These are phyloP conservation scores for Debaryomyces singareniensis DNA, from an alignment of 1,139 yeast species.

Conservation along the genomic window DNA sequence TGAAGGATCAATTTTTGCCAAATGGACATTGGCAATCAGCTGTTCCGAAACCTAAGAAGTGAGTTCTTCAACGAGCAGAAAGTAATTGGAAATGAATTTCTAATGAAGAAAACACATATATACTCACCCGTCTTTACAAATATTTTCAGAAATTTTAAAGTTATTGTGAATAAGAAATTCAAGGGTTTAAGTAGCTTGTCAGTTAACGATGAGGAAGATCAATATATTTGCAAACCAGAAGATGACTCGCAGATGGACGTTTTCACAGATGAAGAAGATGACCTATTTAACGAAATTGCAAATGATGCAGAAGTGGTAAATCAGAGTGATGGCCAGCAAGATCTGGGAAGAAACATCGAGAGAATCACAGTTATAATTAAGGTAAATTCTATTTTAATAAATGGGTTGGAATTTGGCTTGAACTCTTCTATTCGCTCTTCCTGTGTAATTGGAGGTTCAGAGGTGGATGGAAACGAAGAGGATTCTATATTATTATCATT, in stretches of 20 bases:
- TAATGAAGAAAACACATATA: conserved; percentile 29
- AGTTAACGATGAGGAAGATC: conserved; percentile 35
- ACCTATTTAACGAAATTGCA: conserved; percentile 7
- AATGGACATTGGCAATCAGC: conserved; percentile 7
- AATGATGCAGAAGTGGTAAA: conserved; percentile 1
- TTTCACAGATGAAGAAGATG: conserved; percentile 30
- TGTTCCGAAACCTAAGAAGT: conserved; percentile 8
- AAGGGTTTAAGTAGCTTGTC: conserved; percentile 27
- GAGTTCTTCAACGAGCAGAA: conserved; percentile 4
- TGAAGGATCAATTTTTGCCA: neutral
- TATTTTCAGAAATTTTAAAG: conserved; percentile 28
- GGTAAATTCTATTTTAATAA: conserved; percentile 27
- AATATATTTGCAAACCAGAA: conserved; percentile 27
- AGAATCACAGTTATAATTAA: conserved; percentile 25
- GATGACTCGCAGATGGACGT: conserved; percentile 37
- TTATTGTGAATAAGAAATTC: conserved; percentile 26
- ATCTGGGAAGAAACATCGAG: conserved; percentile 4
- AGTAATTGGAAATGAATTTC: conserved; percentile 5
- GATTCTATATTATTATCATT: conserved; percentile 39
- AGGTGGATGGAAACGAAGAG: conserved; percentile 18
- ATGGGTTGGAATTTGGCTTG: conserved; percentile 26
- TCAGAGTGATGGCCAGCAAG: conserved; percentile 1
- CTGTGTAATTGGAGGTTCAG: conserved; percentile 23
- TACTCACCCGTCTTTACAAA: conserved; percentile 31
- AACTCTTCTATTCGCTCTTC: conserved; percentile 33